Evolutionary conservation across 257 asterid species (phyloP).

Genomic region (Nicotiana knightiana): DNA sequence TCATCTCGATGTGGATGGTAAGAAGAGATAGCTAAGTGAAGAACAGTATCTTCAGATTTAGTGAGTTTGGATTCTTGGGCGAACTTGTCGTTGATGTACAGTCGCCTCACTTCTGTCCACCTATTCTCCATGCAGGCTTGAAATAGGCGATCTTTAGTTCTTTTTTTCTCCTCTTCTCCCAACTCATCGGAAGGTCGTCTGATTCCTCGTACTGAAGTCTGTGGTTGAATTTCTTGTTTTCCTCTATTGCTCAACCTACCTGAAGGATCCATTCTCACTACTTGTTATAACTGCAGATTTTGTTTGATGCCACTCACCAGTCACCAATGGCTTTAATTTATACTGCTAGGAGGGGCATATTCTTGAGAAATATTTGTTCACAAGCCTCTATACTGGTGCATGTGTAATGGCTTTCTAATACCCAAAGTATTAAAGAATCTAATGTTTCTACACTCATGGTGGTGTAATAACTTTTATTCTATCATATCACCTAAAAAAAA

Average conservation of each 20-base stretch:
- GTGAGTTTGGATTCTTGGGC: constrained; percentile 25
- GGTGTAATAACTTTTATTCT: not conserved
- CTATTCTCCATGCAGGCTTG: constrained; percentile 23
- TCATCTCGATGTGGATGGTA: constrained; percentile 11
- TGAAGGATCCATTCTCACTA: not conserved
- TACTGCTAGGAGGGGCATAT: not conserved
- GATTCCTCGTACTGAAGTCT: not conserved
- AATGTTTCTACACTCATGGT: not conserved
- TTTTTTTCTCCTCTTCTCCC: not conserved
- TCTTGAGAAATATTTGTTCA: not conserved
- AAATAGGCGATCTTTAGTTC: constrained; percentile 13
- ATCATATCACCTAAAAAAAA: not conserved
- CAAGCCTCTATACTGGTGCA: not conserved
- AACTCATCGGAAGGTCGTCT: not conserved
- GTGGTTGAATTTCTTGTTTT: not conserved
- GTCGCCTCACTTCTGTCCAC: constrained; percentile 20
- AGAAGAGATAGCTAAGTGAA: constrained; percentile 42
- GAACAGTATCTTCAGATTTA: constrained; percentile 37
- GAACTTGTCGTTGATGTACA: not conserved
- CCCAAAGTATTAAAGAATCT: not conserved
- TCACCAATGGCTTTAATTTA: not conserved
- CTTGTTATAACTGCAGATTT: not conserved
- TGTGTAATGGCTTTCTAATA: not conserved
- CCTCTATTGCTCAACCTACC: not conserved
- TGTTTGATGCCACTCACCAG: not conserved